Evolutionary conservation across 768 basidiomycete genomes (phyloP), one percentile per base, ranked within the genome.

Genomic region (Tricholoma sp.): DNA sequence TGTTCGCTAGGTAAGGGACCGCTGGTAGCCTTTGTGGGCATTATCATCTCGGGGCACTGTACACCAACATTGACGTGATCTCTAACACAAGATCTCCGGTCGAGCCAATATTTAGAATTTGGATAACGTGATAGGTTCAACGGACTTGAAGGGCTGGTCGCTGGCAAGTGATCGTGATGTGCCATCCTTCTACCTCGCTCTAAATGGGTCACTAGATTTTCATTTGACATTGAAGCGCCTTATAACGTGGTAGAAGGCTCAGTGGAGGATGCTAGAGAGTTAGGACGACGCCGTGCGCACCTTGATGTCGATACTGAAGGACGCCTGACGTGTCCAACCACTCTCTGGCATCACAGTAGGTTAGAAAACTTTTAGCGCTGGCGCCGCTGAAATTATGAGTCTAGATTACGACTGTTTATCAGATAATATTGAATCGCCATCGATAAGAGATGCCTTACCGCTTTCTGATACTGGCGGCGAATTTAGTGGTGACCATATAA

Each of bases 361-460:
- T 57, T 8, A 59, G 24, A 54, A 63, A 63, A 22, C 55, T 47
- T 50, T 61, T 63, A 2, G 54, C 52, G 35, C 57, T 59, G 4
- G 62, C 53, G 2, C 57, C 62, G 39, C 59, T 60, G 47, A 57
- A 59, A 16, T 46, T 24, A n/a, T 41, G 34, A 18, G 56, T 63
- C 61, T 63, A 37, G 9, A 34, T 49, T 24, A 41, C 8, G 50
- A 27, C 22, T 41, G 35, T 16, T 27, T 21, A 37, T 57, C 56
- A 50, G 55, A 51, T 21, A 16, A n/a, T n/a, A 16, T 7, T 29
- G 16, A 6, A 49, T 29, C 16, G 18, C n/a, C 46, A 62, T 46
- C 49, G 34, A 29, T 24, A 39, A 57, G 16, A 29, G 29, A 39
- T 29, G 37, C 43, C 53, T 45, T 46, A 60, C 59, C 2, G 57